A percentile compares a stretch with the other conserved stretches of the same genome.
Conservation (phyloP, 2,329 filamentous ascomycete genomes). For the Aspergillus jensenii region DNA sequence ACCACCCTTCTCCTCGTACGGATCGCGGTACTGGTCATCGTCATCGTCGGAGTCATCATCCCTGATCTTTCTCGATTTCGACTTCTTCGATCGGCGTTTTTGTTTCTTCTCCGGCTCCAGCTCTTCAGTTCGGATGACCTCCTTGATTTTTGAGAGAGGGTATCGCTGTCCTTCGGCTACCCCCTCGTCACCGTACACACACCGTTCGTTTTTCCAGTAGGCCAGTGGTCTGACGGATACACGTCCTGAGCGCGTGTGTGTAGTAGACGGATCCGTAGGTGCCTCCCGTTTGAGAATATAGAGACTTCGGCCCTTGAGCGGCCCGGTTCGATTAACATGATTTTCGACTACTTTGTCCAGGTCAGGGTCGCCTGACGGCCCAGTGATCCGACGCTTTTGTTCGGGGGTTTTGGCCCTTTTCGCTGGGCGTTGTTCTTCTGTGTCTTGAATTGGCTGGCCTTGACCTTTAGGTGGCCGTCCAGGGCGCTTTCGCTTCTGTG, state of each 20-base stretch:
- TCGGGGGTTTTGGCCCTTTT: slow-evolving; percentile 34
- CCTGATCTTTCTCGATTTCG: slow-evolving; percentile 37
- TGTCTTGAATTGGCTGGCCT: slow-evolving; percentile 19
- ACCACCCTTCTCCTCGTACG: slow-evolving; percentile 47
- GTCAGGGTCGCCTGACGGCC: slow-evolving; percentile 34
- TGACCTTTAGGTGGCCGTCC: slow-evolving; percentile 34
- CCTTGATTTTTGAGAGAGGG: slow-evolving; percentile 69
- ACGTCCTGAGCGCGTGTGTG: slow-evolving; percentile 74
- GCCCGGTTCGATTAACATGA: slow-evolving; percentile 44
- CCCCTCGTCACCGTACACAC: slow-evolving; percentile 66
- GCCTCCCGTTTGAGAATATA: slow-evolving; percentile 53
- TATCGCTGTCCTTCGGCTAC: slow-evolving; percentile 57
- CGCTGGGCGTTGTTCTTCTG: slow-evolving; percentile 26
- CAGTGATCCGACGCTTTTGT: slow-evolving; percentile 22
- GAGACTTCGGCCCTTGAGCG: slow-evolving; percentile 49
- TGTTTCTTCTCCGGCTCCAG: slow-evolving; percentile 41
- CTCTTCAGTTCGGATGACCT: slow-evolving; percentile 73
- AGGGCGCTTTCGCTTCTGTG: slow-evolving; percentile 29
- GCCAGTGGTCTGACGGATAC: slow-evolving; percentile 75
- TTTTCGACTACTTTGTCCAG: slow-evolving; percentile 45
- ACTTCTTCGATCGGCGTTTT: slow-evolving; percentile 20
- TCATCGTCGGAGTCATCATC: slow-evolving; percentile 42
- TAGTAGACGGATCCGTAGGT: slow-evolving; percentile 54
- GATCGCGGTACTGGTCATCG: slow-evolving; percentile 37
- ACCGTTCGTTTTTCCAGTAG: slow-evolving; percentile 82